Base-by-base conservation (phyloP, 306 rosid genomes). In the Spatholobus suberectus region DNA sequence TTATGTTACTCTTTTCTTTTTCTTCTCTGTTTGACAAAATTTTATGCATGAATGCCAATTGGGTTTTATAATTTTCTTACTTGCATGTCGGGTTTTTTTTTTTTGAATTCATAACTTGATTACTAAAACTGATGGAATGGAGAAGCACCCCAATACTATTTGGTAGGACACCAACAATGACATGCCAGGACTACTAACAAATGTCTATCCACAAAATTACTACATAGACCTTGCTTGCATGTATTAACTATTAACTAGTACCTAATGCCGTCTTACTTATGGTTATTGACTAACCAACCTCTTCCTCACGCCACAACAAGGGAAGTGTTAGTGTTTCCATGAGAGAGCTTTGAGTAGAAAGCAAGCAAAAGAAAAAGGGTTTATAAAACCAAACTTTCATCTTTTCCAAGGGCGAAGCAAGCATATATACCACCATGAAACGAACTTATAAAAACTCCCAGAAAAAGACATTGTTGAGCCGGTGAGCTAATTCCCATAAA, bases 391-490 rank as follows among this genome's bases (percentile, higher is more conserved):
- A 44, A 83, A 76, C 87, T 86, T 89, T 83, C 47, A 75, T 81
- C 92, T 90, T 91, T 89, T 82, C 59, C 85, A 58, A 85, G 84
- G 81, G 66, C 40, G 90, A 93, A 93, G 98, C 93, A 93, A 93
- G 97, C 96, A 93, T 90, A 90, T 88, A 91, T 93, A 80, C 98
- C 88, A 67, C 70, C 88, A 77, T 83, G 85, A 57, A 78, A 26
- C 34, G 74, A 73, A 81, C 85, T 82, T 75, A 80, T 57, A 20
- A 32, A n/a, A 52, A 73, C 18, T 40, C 37, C 63, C 68, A 47
- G 73, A 59, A 70, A 86, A 86, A 58, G 84, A 76, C 59, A 57
- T 17, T 65, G 76, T 71, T 73, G 79, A 76, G 79, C 55, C 74
- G 61, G 84, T 86, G 87, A 76, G 70, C 73, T 58, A 79, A 81